Evolutionary conservation across 371 early-diverging fungal species (phyloP).

Genomic region (Syncephalis plumigaleata): DNA sequence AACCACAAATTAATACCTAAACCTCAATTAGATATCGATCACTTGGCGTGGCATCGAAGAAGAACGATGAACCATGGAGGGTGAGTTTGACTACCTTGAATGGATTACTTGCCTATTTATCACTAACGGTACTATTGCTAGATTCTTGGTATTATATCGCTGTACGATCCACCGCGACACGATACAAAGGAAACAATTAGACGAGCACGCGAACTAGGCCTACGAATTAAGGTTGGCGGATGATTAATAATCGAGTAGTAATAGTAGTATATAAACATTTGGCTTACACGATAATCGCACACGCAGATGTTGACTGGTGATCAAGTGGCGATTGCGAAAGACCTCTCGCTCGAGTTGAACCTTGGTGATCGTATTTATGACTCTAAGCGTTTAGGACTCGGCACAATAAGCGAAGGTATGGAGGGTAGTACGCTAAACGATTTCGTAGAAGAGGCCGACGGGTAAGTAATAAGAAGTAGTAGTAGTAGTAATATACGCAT

Average conservation of each 20-base stretch:
- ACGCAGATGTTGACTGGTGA: conserved; percentile 69
- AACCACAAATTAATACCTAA: too few relatives aligned
- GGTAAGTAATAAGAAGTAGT: too few relatives aligned
- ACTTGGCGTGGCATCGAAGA: conserved; percentile 53
- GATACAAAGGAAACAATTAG: conserved; percentile 59
- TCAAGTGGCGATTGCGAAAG: conserved; percentile 57
- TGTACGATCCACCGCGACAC: conserved; percentile 79
- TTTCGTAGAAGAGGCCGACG: conserved; percentile 3
- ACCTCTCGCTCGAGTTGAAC: conserved; percentile 56
- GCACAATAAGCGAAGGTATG: neutral
- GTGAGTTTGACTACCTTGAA: conserved; percentile 56
- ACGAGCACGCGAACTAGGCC: conserved; percentile 65
- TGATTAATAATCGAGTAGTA: too few relatives aligned
- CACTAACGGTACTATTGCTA: conserved; percentile 37
- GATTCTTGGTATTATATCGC: conserved; percentile 40
- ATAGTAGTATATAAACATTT: too few relatives aligned
- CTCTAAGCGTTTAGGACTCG: conserved; percentile 11
- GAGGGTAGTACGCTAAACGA: neutral
- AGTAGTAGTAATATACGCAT: too few relatives aligned
- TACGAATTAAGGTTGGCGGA: conserved; percentile 34
- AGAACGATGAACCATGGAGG: conserved; percentile 21
- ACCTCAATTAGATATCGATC: conserved; percentile 22
- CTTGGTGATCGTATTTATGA: conserved; percentile 57
- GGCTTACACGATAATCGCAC: too few relatives aligned
- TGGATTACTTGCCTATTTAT: conserved; percentile 54